phyloP scores from a whole-genome alignment of 805 yeast genomes.

The Torulaspora quercuum region DNA sequence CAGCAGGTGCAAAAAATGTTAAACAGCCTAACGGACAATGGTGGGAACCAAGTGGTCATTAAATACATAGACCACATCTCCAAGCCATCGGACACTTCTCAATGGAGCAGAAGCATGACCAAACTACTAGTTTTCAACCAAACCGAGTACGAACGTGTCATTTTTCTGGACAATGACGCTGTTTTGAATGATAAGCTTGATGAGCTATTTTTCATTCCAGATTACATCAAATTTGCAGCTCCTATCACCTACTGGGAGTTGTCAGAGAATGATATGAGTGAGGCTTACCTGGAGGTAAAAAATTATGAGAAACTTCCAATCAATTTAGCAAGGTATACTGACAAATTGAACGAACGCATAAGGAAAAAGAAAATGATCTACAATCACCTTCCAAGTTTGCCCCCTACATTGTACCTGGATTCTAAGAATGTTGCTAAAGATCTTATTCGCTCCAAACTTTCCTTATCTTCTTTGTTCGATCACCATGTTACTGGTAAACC shows the following conservation, averaged over 20 bases:
- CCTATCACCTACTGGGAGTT: slow-evolving; percentile 45
- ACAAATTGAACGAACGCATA: slow-evolving; percentile 22
- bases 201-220: slow-evolving; percentile 51
- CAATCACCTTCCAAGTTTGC: slow-evolving; percentile 40
- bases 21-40: slow-evolving; percentile 10
- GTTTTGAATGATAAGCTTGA: slow-evolving; percentile 43
- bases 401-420: slow-evolving; percentile 25
- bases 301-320: slow-evolving; percentile 20
- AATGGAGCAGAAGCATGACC: slow-evolving; percentile 53
- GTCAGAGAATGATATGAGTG: slow-evolving; percentile 27
- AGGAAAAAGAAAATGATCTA: slow-evolving; percentile 33
- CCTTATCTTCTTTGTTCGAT: slow-evolving; percentile 25
- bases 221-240: slow-evolving; percentile 42
- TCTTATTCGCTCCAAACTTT: slow-evolving; percentile 27
- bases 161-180: slow-evolving; percentile 60
- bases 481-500: slow-evolving; percentile 18
- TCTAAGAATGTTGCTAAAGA: slow-evolving; percentile 32
- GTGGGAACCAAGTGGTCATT: slow-evolving; percentile 28
- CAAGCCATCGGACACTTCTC: slow-evolving; percentile 29
- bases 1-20: slow-evolving; percentile 12
- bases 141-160: slow-evolving; percentile 48
- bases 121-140: slow-evolving; percentile 52
- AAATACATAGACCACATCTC: slow-evolving; percentile 25
- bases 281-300: slow-evolving; percentile 21
- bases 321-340: slow-evolving; percentile 28